Conservation (phyloP, 2,329 filamentous ascomycete genomes). For the Xylaria sp. region DNA sequence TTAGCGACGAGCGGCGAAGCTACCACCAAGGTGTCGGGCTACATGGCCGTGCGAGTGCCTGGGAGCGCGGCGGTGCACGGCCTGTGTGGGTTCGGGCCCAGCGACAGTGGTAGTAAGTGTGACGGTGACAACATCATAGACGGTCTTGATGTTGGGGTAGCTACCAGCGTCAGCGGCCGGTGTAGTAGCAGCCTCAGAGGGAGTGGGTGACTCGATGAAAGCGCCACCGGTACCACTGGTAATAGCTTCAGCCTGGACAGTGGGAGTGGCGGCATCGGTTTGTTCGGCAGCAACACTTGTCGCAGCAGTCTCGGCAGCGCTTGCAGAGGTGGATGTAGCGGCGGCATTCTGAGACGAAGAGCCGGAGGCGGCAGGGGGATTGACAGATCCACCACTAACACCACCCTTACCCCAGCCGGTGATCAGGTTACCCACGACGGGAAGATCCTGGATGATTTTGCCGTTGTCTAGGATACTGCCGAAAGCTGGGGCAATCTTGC, state of each 20-base stretch:
- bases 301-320: constrained; percentile 6
- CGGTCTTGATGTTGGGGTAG: constrained; percentile 51
- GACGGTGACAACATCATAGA: constrained; percentile 60
- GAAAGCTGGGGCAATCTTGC: constrained; percentile 61
- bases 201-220: constrained; percentile 45
- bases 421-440: constrained; percentile 65
- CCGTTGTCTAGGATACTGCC: constrained; percentile 58
- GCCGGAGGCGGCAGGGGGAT: constrained; percentile 30
- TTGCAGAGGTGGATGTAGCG: constrained; percentile 6
- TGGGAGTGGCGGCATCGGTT: constrained; percentile 27
- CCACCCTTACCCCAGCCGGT: constrained; percentile 62
- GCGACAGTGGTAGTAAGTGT: constrained; percentile 48
- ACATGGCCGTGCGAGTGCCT: constrained; percentile 42
- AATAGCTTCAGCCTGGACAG: constrained; percentile 28
- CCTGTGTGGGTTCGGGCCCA: constrained; percentile 38
- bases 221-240: constrained; percentile 51
- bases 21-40: constrained; percentile 39
- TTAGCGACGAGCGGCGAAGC: constrained; percentile 41
- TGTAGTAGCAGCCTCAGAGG: constrained; percentile 41
- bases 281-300: constrained; percentile 19
- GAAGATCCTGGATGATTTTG: constrained; percentile 57
- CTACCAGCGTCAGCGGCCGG: constrained; percentile 40
- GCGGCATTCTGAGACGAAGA: constrained; percentile 19
- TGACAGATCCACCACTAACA: constrained; percentile 31
- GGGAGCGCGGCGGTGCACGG: constrained; percentile 40